A percentile compares a stretch with the other conserved stretches of the same genome.
Evolutionary conservation across 345 rosid species (phyloP).

Genomic region (Cardamine occulta): DNA sequence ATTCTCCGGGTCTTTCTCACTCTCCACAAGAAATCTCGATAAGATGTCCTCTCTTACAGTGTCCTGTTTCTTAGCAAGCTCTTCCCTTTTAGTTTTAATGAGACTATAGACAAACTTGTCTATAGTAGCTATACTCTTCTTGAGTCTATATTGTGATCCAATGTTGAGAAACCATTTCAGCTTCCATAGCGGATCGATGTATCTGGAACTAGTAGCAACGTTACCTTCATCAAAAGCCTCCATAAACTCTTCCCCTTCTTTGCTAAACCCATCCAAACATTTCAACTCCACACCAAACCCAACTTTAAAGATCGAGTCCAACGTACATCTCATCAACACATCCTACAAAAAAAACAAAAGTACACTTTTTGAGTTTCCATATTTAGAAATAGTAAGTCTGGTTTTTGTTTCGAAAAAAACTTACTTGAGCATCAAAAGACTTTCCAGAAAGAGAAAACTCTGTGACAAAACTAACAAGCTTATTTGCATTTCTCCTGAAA

Average conservation of each 20-base stretch:
- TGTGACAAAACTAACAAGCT: constrained; percentile 48
- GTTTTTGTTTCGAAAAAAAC: constrained; percentile 21
- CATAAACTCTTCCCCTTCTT: constrained; percentile 56
- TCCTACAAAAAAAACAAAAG: constrained; percentile 46
- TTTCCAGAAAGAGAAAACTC: constrained; percentile 41
- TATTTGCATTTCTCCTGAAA: constrained; percentile 59
- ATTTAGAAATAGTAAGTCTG: not conserved
- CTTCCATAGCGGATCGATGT: constrained; percentile 72
- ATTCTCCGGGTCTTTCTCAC: constrained; percentile 58
- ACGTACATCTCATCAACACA: constrained; percentile 61
- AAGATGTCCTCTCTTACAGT: constrained; percentile 68
- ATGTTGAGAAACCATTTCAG: constrained; percentile 59
- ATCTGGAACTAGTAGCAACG: constrained; percentile 57
- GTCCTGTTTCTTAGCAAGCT: constrained; percentile 29
- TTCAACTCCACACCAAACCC: constrained; percentile 75
- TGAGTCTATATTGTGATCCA: constrained; percentile 59
- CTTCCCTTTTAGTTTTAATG: constrained; percentile 54
- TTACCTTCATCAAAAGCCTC: constrained; percentile 73
- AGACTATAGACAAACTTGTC: constrained; percentile 57
- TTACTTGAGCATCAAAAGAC: constrained; percentile 72
- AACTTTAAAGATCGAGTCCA: constrained; percentile 82
- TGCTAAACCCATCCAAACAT: constrained; percentile 61
- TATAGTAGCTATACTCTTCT: constrained; percentile 51
- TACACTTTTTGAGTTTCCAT: constrained; percentile 1
- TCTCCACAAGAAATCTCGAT: constrained; percentile 64